Conservation (phyloP, 495 filamentous ascomycete species). For the Xylaria castorea region DNA sequence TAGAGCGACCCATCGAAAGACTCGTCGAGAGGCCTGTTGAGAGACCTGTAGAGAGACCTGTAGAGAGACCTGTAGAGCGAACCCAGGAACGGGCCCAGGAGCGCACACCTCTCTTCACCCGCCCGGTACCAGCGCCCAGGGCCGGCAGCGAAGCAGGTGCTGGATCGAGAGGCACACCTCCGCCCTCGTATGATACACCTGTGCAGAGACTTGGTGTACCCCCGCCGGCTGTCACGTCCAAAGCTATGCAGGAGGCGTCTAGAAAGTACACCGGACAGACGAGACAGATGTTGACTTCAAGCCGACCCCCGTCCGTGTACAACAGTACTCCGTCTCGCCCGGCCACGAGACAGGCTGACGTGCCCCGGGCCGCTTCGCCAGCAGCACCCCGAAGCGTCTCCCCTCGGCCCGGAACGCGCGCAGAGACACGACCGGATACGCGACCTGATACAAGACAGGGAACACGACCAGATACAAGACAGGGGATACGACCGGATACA, state of each 20-base stretch:
- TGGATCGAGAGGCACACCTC: slow-evolving; percentile 72
- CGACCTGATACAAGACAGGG: slow-evolving; percentile 18
- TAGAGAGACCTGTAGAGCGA: background rate
- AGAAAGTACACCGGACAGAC: slow-evolving; percentile 85
- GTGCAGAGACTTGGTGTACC: slow-evolving; percentile 85
- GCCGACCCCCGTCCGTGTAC: slow-evolving; percentile 53
- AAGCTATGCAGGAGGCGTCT: slow-evolving; percentile 92
- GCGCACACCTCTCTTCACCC: slow-evolving; percentile 33
- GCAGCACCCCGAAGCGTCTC: slow-evolving; percentile 57
- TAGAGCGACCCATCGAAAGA: background rate
- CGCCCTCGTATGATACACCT: slow-evolving; percentile 83
- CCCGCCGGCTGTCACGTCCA: slow-evolving; percentile 87
- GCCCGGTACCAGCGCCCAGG: slow-evolving; percentile 55
- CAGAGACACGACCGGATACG: slow-evolving; percentile 47
- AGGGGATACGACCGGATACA: background rate
- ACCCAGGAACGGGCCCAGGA: slow-evolving; percentile 9
- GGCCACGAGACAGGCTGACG: slow-evolving; percentile 52
- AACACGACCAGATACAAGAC: slow-evolving; percentile 10
- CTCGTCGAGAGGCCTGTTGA: background rate
- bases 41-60: background rate
- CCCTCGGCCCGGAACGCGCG: slow-evolving; percentile 55
- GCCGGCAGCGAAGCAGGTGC: slow-evolving; percentile 53
- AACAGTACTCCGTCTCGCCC: slow-evolving; percentile 47
- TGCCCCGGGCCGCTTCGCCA: slow-evolving; percentile 59
- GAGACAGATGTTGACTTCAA: slow-evolving; percentile 73